Base-by-base conservation (phyloP, 805 yeast species). In the Metschnikowia colocasiae region DNA sequence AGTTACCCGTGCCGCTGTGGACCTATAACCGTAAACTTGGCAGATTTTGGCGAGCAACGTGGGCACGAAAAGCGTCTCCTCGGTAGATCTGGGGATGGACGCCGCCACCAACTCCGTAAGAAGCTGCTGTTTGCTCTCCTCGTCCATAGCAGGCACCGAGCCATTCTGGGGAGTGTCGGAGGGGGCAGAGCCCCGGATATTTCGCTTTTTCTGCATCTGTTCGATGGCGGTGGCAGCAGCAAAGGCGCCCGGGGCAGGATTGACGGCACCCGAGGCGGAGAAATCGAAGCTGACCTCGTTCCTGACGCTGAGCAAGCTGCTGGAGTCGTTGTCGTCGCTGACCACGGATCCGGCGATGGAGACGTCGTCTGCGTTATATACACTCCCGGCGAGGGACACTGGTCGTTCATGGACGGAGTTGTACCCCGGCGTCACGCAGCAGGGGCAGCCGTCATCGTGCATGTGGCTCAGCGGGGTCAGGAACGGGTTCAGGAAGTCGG, bases 51-150 rank as follows among this genome's bases (percentile, higher is more conserved):
- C 86, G 49, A 86, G 66, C 42, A 86, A 63, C 6, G 87, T 81
- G 0, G 94, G 92, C 31, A 84, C 80, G 56, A 85, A 83, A 35
- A 86, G 65, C 0, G 89, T 85, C 59, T 86, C 94, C 56, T 84
- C 91, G 0, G 92, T 85, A 15, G 86, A 78, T 59, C 94, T 69
- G 6, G 92, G 94, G 8, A 84, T 76, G 0, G 92, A 79, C 50
- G 85, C 75, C 0, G 92, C 87, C 4, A 85, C 89, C 42, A 72
- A 57, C 0, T 65, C 57, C 1, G 76, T 70, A 25, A 72, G 61
- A 53, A 67, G 55, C 50, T 65, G 72, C 48, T 66, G 71, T 41
- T 69, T 69, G 47, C 49, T 50, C 23, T 53, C 56, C 26, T 62
- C 68, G 31, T 55, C 54, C 33, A 40, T 23, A 13, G 48, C 58